Evolutionary conservation across 2,329 filamentous ascomycete genomes (phyloP).

Genomic region (Alternaria triticina): DNA sequence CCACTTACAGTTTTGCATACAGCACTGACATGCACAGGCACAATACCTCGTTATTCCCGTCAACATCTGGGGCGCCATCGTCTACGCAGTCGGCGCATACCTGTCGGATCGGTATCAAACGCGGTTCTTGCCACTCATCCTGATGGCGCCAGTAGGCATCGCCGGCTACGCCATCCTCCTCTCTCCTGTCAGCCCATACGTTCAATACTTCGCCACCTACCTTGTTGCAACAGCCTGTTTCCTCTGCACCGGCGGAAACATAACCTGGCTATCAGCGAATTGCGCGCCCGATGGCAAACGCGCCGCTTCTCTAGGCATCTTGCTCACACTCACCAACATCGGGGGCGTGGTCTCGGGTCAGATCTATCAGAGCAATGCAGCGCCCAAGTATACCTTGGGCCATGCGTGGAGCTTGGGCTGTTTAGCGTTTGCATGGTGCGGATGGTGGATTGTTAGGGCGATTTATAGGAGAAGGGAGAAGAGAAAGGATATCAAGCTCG

Average conservation of each 20-base stretch:
- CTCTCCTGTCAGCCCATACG: conserved; percentile 28
- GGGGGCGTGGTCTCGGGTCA: conserved; percentile 43
- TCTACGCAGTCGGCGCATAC: conserved; percentile 50
- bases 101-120: conserved; percentile 48
- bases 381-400: conserved; percentile 35
- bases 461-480: conserved; percentile 44
- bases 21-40: conserved; percentile 4
- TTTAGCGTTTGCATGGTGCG: conserved; percentile 45
- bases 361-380: conserved; percentile 39
- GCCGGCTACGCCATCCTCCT: conserved; percentile 42
- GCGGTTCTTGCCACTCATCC: conserved; percentile 47
- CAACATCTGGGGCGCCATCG: conserved; percentile 51
- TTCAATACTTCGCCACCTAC: conserved; percentile 43
- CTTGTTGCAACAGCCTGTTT: conserved; percentile 44
- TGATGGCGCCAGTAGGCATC: conserved; percentile 40
- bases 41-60: conserved; percentile 52
- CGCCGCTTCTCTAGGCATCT: conserved; percentile 40
- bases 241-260: conserved; percentile 43
- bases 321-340: conserved; percentile 43
- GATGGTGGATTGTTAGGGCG: conserved; percentile 46
- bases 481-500: conserved; percentile 38
- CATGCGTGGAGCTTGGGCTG: conserved; percentile 50
- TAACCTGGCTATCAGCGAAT: conserved; percentile 43
- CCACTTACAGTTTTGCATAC: fast-evolving
- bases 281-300: conserved; percentile 43